Conservation (phyloP, 495 filamentous ascomycete species). For the Mycothermus thermophilus region DNA sequence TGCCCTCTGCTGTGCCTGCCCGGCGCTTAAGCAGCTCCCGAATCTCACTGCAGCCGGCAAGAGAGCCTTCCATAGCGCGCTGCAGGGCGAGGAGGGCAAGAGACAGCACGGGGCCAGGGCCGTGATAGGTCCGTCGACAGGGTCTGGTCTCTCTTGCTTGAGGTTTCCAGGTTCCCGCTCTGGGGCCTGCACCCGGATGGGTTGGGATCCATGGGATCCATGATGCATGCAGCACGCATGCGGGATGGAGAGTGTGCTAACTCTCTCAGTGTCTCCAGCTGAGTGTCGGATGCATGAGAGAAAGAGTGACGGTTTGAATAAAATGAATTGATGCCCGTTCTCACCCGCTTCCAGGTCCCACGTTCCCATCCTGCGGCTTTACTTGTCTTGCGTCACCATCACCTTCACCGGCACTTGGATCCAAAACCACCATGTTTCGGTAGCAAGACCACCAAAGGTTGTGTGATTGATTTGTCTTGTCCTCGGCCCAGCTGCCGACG, state of each 20-base stretch:
- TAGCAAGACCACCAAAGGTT: constrained; percentile 2
- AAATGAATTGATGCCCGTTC: constrained; percentile 6
- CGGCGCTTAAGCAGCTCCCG: constrained; percentile 16
- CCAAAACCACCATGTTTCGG: constrained; percentile 1
- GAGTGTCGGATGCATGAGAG: no score
- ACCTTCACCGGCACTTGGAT: no score
- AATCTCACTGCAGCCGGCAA: constrained; percentile 15
- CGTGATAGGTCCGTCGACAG: constrained; percentile 3
- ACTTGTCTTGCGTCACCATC: neutral
- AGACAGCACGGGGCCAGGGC: no score
- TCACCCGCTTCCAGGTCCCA: no score
- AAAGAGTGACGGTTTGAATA: no score
- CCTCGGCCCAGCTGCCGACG: constrained; percentile 1
- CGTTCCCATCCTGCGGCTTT: constrained; percentile 1
- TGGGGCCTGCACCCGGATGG: no score
- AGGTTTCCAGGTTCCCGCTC: no score
- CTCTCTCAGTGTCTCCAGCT: no score
- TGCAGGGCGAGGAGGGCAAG: constrained; percentile 6
- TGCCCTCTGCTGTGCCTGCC: constrained; percentile 2
- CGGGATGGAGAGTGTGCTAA: no score
- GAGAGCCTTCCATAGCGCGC: constrained; percentile 10
- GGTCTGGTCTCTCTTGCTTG: no score
- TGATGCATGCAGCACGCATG: no score
- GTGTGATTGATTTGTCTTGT: neutral
- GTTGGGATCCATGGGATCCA: no score